Evolutionary conservation across 2,329 filamentous ascomycete species (phyloP), one percentile per base, ranked within the genome.

Genomic region (Coniella vitis): DNA sequence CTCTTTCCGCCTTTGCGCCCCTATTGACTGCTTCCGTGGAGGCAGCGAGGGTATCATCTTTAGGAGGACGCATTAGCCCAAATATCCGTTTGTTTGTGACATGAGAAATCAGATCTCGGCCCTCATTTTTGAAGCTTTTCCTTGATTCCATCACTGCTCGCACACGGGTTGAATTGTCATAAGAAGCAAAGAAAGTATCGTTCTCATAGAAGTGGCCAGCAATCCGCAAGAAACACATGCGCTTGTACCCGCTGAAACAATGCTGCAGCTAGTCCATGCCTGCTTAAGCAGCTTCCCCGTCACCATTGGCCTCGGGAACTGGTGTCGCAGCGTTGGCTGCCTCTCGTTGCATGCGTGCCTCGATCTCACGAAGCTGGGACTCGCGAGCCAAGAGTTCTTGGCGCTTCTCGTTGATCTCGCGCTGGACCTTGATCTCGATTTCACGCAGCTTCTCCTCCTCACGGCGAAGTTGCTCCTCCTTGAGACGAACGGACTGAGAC

Each of bases 371-470:
- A 61, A 98, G 83, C 75, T 98, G 93, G 64, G 90, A 95, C 76
- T 98, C 93, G 69, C 93, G 90, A 57, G 93, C 93, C 71, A 98
- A 69, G 55, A 98, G 80, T 73, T 98, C 93, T 75, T 98, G 93
- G 74, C 93, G 85, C 83, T 98, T 98, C 81, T 97, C 93, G 74
- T 96, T 95, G 76, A 98, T 98, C 73, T 98, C 93, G 66, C 93
- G 88, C 76, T 98, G 93, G 56, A 98, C 93, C 84, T 98, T 98
- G 76, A 96, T 78, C 69, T 98, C 93, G 67, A 98, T 97, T 76
- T 98, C 93, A 70, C 93, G 88, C 56, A 98, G 85, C 79, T 98
- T 98, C 86, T 98, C 93, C 76, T 98, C 93, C 72, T 98, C 93
- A 64, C 93, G 90, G 66, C 93, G 89, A 60, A 98, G 87, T 71